phyloP scores from a whole-genome alignment of 2,329 filamentous ascomycete genomes.

The Pestalotiopsis sp. region DNA sequence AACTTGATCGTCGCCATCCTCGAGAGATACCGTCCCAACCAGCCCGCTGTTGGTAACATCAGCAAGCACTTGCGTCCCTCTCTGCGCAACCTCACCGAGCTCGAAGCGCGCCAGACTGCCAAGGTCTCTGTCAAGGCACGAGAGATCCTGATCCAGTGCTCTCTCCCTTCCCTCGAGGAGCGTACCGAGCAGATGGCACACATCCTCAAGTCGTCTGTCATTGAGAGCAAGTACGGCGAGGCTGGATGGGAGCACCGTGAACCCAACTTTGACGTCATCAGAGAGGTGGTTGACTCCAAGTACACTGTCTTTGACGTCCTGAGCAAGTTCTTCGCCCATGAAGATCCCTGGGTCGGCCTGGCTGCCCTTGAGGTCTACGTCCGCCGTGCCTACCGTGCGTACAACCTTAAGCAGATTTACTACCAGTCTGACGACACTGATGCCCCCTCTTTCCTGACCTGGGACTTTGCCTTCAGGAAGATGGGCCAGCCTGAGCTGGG shows the following conservation, averaged over 20 bases:
- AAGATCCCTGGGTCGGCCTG: constrained; percentile 90
- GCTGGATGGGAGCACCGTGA: constrained; percentile 95
- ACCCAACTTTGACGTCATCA: constrained; percentile 86
- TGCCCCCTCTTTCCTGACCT: constrained; percentile 76
- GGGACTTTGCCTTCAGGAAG: constrained; percentile 96
- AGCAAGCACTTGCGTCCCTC: constrained; percentile 83
- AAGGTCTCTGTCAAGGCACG: constrained; percentile 98
- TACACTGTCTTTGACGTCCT: constrained; percentile 98
- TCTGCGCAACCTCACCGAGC: constrained; percentile 84
- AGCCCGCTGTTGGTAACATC: constrained; percentile 85
- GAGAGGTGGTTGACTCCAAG: constrained; percentile 98
- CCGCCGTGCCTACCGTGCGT: constrained; percentile 94
- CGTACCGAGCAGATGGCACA: constrained; percentile 97
- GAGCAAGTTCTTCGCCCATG: constrained; percentile 91
- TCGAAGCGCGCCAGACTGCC: constrained; percentile 81
- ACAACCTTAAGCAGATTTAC: constrained; percentile 84
- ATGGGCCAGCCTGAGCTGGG: constrained; percentile 91
- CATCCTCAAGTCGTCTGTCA: constrained; percentile 91
- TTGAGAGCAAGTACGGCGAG: constrained; percentile 97
- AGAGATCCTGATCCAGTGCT: constrained; percentile 96
- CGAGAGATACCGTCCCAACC: constrained; percentile 93
- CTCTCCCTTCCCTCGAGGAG: constrained; percentile 94
- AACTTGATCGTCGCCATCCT: constrained; percentile 89
- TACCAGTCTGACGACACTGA: constrained; percentile 80
- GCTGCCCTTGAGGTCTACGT: constrained; percentile 96